Conservation (phyloP, 2,329 filamentous ascomycete species). For the Pestalotiopsis sp. region DNA sequence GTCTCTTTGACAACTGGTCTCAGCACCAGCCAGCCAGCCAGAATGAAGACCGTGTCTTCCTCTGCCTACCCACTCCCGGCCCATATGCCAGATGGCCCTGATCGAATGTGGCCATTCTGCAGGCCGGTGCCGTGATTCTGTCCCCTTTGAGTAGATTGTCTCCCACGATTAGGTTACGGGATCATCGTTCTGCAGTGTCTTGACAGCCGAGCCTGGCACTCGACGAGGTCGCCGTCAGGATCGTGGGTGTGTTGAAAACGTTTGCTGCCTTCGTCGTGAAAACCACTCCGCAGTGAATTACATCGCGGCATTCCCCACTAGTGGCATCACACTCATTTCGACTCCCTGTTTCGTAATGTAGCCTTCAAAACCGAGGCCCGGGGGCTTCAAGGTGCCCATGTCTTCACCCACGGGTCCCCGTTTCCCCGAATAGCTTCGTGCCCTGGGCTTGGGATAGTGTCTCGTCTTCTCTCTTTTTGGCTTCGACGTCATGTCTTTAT, state of each 20-base stretch:
- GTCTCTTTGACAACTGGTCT: background rate
- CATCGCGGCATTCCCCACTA: background rate
- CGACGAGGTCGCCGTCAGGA: background rate
- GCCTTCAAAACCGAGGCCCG: background rate
- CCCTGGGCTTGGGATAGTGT: background rate
- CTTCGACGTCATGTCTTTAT: background rate
- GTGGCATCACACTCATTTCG: background rate
- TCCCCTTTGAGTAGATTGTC: background rate
- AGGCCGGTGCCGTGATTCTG: background rate
- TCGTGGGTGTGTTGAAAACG: background rate
- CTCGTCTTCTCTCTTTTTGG: background rate
- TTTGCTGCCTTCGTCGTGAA: background rate
- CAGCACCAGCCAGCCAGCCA: background rate
- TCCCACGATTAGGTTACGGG: background rate
- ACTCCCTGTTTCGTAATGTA: background rate
- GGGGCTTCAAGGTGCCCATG: background rate
- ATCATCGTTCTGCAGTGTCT: no score
- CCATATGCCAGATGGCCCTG: background rate
- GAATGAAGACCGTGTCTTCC: background rate
- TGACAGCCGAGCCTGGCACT: no score
- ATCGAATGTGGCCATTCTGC: background rate
- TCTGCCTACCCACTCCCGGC: background rate
- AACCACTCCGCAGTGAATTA: background rate
- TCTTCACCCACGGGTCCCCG: background rate
- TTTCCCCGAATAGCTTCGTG: background rate